Evolutionary conservation across 192 early-diverging fungal species (phyloP), one percentile per base, ranked within the genome.

Genomic region (Dissophora ornata): DNA sequence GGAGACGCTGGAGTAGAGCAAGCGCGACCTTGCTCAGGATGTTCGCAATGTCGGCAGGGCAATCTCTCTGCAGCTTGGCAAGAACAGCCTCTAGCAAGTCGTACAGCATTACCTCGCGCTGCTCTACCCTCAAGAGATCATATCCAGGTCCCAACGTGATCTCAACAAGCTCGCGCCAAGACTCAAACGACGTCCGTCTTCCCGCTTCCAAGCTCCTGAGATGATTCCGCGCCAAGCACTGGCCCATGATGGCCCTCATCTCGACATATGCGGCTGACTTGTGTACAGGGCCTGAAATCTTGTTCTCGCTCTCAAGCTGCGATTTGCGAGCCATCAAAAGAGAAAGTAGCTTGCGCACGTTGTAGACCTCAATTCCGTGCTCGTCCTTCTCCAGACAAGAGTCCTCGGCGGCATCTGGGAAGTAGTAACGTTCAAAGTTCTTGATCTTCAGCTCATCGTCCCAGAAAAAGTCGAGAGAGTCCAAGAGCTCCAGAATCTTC

Each of bases 91-190:
- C 74, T 42, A 98, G 73, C 48, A 98, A 81, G 57, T 93, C 89
- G 44, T 84, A 86, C 11, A 90, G 60, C 21, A 84, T 85, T 11
- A 69, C 55, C 62, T 92, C 90, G 5, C 90, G 83, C 41, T 80
- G 25, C 54, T 94, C 84, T 25, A 86, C 68, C 45, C 88, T 82
- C 53, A 94, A 60, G 18, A 90, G 61, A 52, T 86, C 83, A 81
- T 92, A 92, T 58, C 85, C 84, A 18, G 87, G 81, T 30, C 82
- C 82, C 47, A 97, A 30, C 1, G 89, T 85, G 15, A 94, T 83
- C 49, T 95, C 89, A 6, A 94, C 83, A 21, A 97, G 77, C 52
- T 94, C 87, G 60, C 88, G 84, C 97, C 97, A 99, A 1, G 92
- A 89, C 40, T 88, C 82, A 54, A 94, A 81, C 21, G 87, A 88